phyloP scores from a whole-genome alignment of 2,329 filamentous ascomycete genomes.

The Ophiostoma ulmi region DNA sequence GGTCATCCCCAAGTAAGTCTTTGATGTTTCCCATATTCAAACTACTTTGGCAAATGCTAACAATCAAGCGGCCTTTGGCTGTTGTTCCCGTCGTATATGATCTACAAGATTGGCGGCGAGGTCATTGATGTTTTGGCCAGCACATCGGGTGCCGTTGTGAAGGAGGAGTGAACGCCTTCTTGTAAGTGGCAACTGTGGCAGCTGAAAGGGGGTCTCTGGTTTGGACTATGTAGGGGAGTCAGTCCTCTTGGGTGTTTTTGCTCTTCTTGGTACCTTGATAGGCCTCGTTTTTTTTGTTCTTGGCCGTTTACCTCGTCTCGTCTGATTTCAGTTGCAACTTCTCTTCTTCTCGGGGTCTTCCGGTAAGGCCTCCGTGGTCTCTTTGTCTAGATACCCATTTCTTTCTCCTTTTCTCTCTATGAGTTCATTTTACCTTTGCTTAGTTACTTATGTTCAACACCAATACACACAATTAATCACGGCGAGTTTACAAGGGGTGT shows the following conservation, averaged over 20 bases:
- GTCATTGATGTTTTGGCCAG: constrained; percentile 44
- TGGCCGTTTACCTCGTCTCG: not conserved
- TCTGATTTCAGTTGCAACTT: not conserved
- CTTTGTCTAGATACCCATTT: constrained; percentile 27
- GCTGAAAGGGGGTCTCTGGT: not conserved
- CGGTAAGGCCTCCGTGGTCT: constrained; percentile 23
- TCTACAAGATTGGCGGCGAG: constrained; percentile 45
- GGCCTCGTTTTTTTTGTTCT: not conserved
- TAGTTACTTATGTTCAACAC: not conserved
- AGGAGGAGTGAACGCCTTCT: constrained; percentile 36
- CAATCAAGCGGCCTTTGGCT: constrained; percentile 50
- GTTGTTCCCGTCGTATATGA: constrained; percentile 49
- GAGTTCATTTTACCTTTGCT: not conserved
- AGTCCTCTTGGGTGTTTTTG: not conserved
- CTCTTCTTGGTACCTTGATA: not conserved
- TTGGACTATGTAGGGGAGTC: not conserved
- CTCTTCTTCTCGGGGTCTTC: constrained; percentile 20
- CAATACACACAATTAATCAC: not conserved
- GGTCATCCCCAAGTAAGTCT: constrained; percentile 55
- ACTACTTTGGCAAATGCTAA: constrained; percentile 9
- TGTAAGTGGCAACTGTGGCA: not conserved
- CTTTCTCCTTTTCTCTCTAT: not conserved
- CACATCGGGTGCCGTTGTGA: constrained; percentile 36
- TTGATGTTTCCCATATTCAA: too few relatives aligned
- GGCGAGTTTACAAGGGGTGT: not conserved